Evolutionary conservation across 345 rosid genomes (phyloP), one percentile per base, ranked within the genome.

Genomic region (Heritiera littoralis): DNA sequence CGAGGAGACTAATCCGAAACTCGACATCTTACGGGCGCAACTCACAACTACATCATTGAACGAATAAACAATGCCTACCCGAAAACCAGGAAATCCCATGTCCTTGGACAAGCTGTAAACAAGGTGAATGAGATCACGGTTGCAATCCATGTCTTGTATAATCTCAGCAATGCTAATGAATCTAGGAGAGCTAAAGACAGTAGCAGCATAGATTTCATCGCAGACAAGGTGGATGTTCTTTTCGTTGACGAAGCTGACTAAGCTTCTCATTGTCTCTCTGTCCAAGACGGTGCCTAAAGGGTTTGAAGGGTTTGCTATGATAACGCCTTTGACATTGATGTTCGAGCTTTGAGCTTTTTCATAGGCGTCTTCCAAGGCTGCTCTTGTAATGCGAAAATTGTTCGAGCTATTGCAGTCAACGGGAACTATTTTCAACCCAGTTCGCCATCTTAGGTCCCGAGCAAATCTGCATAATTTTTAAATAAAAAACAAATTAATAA

Each of bases 91-190:
- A 18, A 95, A 79, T 0, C 99, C 98, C 93, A 95, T 87, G 84
- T 95, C 99, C 83, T 95, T 95, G 10, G 99, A 95, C 72, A 95
- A 85, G 80, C 98, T 93, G 78, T 92, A 93, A 2, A 90, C 83
- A 35, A 93, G 84, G 85, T 95, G 99, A 73, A 95, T 77, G 12
- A 92, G 86, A 48, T 93, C 91, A 9, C 70, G 79, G 58, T 95
- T 86, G 65, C 61, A 77, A 23, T 86, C 88, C 75, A 84, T 70
- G 0, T 90, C 90, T 60, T 85, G 64, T 56, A 93, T 78, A 20
- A 93, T 82, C 76, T 95, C 96, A 0, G 97, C 80, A 30, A 95
- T 61, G 85, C 99, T 95, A 0, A 86, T 77, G 76, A 93, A 92
- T n/a, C 30, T 78, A 0, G 89, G 91, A 35, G 90, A 78, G 73